A percentile compares a stretch with the other conserved stretches of the same genome.
These are phyloP conservation scores for Populus tremula DNA, from an alignment of 345 rosid species.

Conservation along the genomic window DNA sequence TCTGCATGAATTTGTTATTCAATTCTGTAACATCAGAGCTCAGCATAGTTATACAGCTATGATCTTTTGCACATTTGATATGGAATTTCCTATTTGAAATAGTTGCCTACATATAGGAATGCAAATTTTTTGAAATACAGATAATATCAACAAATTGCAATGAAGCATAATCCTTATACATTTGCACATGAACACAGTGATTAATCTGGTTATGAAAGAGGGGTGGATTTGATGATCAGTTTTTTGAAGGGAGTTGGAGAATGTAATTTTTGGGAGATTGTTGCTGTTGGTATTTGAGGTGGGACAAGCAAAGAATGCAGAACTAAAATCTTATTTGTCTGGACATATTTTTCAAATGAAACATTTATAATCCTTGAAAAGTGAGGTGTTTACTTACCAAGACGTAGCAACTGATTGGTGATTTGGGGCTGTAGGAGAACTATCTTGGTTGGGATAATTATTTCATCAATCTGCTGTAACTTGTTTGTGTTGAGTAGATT, in stretches of 20 bases:
- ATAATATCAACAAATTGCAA: background rate
- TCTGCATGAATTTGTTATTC: background rate
- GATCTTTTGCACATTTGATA: too few species aligned
- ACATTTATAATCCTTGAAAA: background rate
- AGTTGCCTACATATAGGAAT: background rate
- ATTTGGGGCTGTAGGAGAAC: background rate
- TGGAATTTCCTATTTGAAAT: background rate
- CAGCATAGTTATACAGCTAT: background rate
- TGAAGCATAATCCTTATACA: background rate
- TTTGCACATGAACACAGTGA: background rate
- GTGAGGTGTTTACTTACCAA: background rate
- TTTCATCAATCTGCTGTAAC: background rate
- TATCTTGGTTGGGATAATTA: background rate
- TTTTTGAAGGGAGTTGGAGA: background rate
- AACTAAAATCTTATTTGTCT: too few species aligned
- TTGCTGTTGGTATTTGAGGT: background rate
- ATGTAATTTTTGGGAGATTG: background rate
- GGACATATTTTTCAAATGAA: too few species aligned
- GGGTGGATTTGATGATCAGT: background rate
- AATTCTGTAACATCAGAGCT: background rate
- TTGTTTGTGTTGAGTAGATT: background rate
- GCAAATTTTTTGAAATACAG: background rate
- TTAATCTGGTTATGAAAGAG: background rate
- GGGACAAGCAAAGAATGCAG: too few species aligned
- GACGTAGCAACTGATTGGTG: background rate